Percentiles rank a stretch among this genome's conserved stretches.
phyloP scores from a whole-genome alignment of 179 eudicot genomes.

The Nepenthes alata region DNA sequence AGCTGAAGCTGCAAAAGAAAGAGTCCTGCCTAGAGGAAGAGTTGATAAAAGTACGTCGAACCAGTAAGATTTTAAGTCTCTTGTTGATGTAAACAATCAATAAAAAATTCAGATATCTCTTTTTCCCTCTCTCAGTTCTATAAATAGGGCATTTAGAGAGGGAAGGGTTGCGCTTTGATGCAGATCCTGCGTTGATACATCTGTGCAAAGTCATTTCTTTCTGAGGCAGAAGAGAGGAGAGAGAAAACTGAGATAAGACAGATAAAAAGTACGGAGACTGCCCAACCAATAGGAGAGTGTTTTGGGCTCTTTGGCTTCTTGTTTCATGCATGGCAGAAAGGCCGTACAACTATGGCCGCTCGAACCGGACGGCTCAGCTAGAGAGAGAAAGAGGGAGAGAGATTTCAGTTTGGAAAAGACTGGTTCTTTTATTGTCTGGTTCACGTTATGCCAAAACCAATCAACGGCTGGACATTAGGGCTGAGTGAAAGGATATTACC shows the following conservation, averaged over 20 bases:
- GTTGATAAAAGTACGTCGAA: conserved; percentile 11
- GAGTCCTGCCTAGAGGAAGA: neutral
- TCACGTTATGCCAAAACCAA: neutral
- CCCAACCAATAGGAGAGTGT: conserved; percentile 25
- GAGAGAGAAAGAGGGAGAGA: neutral
- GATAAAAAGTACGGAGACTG: conserved; percentile 5
- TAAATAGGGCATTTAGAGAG: neutral
- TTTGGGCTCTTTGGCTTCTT: neutral
- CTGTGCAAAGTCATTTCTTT: conserved; percentile 9
- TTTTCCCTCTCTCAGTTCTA: neutral
- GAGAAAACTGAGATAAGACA: neutral
- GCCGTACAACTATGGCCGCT: conserved; percentile 7
- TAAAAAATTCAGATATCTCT: neutral
- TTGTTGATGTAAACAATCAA: no score
- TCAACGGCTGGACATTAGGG: conserved; percentile 32
- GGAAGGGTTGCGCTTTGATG: neutral
- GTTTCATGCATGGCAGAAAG: neutral
- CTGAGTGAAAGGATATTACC: conserved; percentile 21
- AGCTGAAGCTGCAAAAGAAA: conserved; percentile 28
- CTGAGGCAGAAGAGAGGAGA: conserved; percentile 2
- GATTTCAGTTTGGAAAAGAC: neutral
- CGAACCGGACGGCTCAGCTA: conserved; percentile 18
- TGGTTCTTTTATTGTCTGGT: neutral
- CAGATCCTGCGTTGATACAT: conserved; percentile 37
- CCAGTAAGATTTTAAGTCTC: conserved; percentile 15